Conservation (phyloP, 1,139 yeast genomes). For the Kurtzmaniella quercitrusa region DNA sequence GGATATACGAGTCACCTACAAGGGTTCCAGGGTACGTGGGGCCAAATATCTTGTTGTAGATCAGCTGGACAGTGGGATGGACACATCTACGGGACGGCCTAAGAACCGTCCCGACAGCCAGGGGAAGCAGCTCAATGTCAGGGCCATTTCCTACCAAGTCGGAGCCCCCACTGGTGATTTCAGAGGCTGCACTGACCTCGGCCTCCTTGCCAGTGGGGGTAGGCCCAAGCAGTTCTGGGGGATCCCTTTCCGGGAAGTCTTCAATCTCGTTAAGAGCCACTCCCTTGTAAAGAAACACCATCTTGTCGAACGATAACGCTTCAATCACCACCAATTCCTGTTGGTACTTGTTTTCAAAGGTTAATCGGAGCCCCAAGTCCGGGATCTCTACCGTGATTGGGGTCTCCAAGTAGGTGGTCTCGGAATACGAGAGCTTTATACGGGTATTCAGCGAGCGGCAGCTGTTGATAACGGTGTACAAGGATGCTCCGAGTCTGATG, state of each 20-base stretch:
- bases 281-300: slow-evolving; percentile 30
- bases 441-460: slow-evolving; percentile 22
- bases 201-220: not conserved
- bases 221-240: not conserved
- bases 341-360: slow-evolving; percentile 35
- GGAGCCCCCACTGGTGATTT: not conserved
- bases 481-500: slow-evolving; percentile 24
- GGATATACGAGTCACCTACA: slow-evolving; percentile 24
- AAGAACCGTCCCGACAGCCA: not conserved
- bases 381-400: slow-evolving; percentile 31
- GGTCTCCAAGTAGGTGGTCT: slow-evolving; percentile 20
- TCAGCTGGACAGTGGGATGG: slow-evolving; percentile 31
- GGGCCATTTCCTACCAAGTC: slow-evolving; percentile 4
- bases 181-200: not conserved
- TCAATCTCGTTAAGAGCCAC: slow-evolving; percentile 24
- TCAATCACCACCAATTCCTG: slow-evolving; percentile 48
- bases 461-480: slow-evolving; percentile 23
- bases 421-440: slow-evolving; percentile 25
- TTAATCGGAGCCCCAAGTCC: slow-evolving; percentile 30
- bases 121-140: not conserved
- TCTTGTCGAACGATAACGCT: slow-evolving; percentile 24
- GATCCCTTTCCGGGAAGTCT: slow-evolving; percentile 4
- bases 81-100: not conserved
- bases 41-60: slow-evolving; percentile 57
- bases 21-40: slow-evolving; percentile 58